These are phyloP conservation scores for Ballota nigra DNA, from an alignment of 257 asterid species.

Conservation along the genomic window DNA sequence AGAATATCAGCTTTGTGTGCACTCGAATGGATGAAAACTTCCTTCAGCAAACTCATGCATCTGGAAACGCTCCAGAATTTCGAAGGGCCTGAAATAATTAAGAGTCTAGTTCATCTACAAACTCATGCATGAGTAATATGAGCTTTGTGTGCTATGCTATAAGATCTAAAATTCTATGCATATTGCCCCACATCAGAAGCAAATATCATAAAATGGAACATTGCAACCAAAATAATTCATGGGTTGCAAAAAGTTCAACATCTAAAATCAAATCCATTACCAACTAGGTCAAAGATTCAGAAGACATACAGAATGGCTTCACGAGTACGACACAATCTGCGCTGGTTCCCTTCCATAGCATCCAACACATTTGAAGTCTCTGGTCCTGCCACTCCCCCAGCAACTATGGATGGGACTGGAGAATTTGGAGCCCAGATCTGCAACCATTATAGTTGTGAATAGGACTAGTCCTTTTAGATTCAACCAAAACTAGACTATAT, in stretches of 20 bases:
- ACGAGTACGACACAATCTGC: conserved; percentile 58
- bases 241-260: not conserved
- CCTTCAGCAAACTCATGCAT: conserved; percentile 93
- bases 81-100: conserved; percentile 71
- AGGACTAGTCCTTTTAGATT: not conserved
- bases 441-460: conserved; percentile 19
- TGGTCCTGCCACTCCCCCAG: conserved; percentile 73
- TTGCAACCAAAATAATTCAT: not conserved
- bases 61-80: conserved; percentile 81
- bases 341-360: conserved; percentile 83
- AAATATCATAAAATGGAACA: not conserved
- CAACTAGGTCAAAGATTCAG: conserved; percentile 4
- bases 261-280: not conserved
- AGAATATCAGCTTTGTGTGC: conserved; percentile 74
- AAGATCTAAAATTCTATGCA: not conserved
- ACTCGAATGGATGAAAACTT: conserved; percentile 87
- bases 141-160: not conserved
- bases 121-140: not conserved
- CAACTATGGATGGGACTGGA: conserved; percentile 66
- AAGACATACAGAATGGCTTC: conserved; percentile 66
- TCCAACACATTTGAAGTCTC: conserved; percentile 64
- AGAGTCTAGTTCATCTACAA: not conserved
- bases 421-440: conserved; percentile 94
- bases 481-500: not conserved
- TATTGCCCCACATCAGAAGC: conserved; percentile 2